Evolutionary conservation across 1,139 yeast species (phyloP).

Genomic region (Nadsonia commutata): DNA sequence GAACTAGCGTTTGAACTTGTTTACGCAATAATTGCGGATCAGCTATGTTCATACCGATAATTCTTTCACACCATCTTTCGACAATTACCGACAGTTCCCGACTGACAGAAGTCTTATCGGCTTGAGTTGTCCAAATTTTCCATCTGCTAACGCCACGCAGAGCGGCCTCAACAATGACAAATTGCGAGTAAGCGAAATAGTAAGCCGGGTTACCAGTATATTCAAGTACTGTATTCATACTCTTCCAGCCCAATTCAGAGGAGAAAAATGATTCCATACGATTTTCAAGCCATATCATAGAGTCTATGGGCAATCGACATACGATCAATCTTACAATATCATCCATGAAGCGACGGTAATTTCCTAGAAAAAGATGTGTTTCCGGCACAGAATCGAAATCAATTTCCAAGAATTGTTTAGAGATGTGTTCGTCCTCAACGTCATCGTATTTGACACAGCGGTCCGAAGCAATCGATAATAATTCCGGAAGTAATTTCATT

Average conservation of each 20-base stretch:
- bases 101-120: slow-evolving; percentile 46
- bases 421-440: slow-evolving; percentile 47
- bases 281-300: slow-evolving; percentile 67
- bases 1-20: slow-evolving; percentile 87
- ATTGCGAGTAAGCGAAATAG: slow-evolving; percentile 66
- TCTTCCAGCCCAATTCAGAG: slow-evolving; percentile 54
- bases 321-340: slow-evolving; percentile 81
- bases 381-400: slow-evolving; percentile 89
- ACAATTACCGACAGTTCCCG: slow-evolving; percentile 46
- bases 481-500: slow-evolving; percentile 40
- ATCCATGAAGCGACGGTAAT: slow-evolving; percentile 73
- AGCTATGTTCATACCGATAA: slow-evolving; percentile 58
- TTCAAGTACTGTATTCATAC: slow-evolving; percentile 42
- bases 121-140: slow-evolving; percentile 75
- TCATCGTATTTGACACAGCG: slow-evolving; percentile 62
- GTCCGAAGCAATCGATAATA: slow-evolving; percentile 65
- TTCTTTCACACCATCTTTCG: slow-evolving; percentile 62
- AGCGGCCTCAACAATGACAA: slow-evolving; percentile 77
- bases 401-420: slow-evolving; percentile 52
- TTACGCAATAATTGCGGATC: slow-evolving; percentile 75
- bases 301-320: slow-evolving; percentile 73
- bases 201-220: slow-evolving; percentile 54
- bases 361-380: slow-evolving; percentile 57
- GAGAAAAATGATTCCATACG: slow-evolving; percentile 61
- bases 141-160: slow-evolving; percentile 91